Base-by-base conservation (phyloP, 257 asterid species). In the Solanum okadae region DNA sequence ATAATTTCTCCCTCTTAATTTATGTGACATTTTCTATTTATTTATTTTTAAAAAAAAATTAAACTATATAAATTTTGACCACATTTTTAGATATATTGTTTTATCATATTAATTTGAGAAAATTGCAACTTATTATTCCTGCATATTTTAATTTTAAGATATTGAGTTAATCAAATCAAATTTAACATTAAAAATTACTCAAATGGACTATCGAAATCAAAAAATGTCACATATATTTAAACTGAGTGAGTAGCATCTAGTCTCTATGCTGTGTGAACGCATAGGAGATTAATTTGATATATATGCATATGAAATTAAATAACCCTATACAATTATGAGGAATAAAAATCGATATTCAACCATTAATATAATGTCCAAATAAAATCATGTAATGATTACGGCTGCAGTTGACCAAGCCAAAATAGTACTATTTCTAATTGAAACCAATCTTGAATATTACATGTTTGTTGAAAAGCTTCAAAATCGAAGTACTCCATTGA, bases 131-230 rank as follows among this genome's bases (percentile, higher is more conserved):
- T 23, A 61, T 10, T 61, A 4, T 61, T 23, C 6, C 5, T 61
- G 13, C 25, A 61, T 61, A 10, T 10, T 61, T 52, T 52, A 16
- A 52, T 61, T 9, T 61, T 61, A 23, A 61, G 15, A 61, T 61
- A 23, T 61, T 23, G 13, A 9, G 6, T 61, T 1, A 61, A 61
- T 22, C 20, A 2, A 67, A 67, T 67, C 5, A 25, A 67, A 67
- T 25, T 67, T 67, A 67, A 2, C 34, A 2, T 25, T 27, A 2
- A 13, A 25, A 5, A 27, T 67, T 67, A 27, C 1, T 5, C 35
- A 67, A 67, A 25, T 67, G 0, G 0, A 67, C 75, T 67, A 11
- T 5, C 2, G 1, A 6, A 65, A 65, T 11, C 0, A 0, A 65
- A 65, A 27, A 67, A 25, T 27, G 20, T 2, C 73, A n/a, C 33